Base-by-base conservation (phyloP, 805 yeast genomes). In the Ogataea pini region DNA sequence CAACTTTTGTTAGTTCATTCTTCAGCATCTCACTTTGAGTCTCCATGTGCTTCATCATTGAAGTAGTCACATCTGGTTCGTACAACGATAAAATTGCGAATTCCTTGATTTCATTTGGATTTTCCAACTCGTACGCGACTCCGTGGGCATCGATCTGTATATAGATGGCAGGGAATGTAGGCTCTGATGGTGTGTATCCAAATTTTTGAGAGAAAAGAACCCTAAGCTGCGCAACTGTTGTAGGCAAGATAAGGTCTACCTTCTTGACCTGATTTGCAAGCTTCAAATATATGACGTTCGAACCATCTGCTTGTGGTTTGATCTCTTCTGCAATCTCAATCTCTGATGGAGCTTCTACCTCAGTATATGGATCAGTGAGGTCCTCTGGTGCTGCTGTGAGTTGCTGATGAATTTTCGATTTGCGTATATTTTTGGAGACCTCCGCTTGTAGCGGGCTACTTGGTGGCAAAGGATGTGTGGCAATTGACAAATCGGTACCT, bases 191-290 rank as follows among this genome's bases (percentile, higher is more conserved):
- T 0, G 92, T 78, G 63, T 85, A 89, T 2, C 92, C 89, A 69
- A 90, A 91, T 57, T 82, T 87, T 59, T 92, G 96, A 5, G 91
- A 87, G 61, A 92, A 92, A 19, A 87, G 69, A 1, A 89, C 72
- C 38, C 94, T 75, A 29, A 86, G 59, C 2, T 82, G 72, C 3
- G 83, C 76, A 40, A 77, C 60, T 0, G 83, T 68, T 2, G 79
- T 65, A 1, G 83, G 83, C 12, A 72, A 57, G 28, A 64, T 64
- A 2, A 78, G 60, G 2, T 59, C 57, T 1, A 77, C 78, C 56
- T 82, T 85, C 61, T 82, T 85, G 1, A 84, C 82, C 48, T 72
- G 70, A 13, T 73, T 77, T 9, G 73, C 74, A 9, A 80, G 60
- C 48, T 75, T 77, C 49, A 86, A 66, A 55, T 75, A 86, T 0